phyloP scores from a whole-genome alignment of 345 rosid genomes.

The Brassica nigra region DNA sequence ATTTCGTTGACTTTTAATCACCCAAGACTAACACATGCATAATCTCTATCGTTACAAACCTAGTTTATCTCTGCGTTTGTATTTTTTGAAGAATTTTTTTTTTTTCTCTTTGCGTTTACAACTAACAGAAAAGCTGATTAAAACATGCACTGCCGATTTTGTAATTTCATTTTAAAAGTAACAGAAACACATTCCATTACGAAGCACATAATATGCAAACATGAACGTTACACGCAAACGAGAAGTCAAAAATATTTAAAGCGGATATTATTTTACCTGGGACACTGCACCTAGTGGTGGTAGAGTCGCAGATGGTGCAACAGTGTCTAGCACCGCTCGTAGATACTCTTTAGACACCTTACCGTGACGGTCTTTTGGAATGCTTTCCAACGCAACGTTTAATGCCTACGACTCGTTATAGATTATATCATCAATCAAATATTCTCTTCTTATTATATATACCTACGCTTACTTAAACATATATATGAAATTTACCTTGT shows the following conservation, averaged over 20 bases:
- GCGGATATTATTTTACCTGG: conserved; percentile 50
- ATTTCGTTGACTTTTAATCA: not conserved
- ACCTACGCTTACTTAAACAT: not conserved
- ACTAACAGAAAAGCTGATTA: not conserved
- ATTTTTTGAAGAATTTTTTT: not conserved
- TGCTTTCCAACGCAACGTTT: conserved; percentile 52
- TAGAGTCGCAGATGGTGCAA: conserved; percentile 76
- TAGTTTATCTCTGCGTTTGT: too few relatives aligned
- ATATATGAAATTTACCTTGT: conserved; percentile 53
- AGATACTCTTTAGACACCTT: conserved; percentile 69
- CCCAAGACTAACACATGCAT: not conserved
- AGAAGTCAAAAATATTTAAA: not conserved
- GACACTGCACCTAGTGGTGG: conserved; percentile 86
- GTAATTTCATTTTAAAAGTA: not conserved
- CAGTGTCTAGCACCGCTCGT: conserved; percentile 60
- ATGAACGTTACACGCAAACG: not conserved
- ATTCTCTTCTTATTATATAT: not conserved
- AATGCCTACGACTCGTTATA: conserved; percentile 49
- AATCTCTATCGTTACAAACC: not conserved
- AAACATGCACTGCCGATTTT: not conserved
- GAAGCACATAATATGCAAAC: not conserved
- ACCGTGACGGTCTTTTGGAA: conserved; percentile 68
- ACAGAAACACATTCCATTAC: not conserved
- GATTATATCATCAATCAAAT: not conserved
- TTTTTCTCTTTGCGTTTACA: not conserved